A percentile compares a stretch with the other conserved stretches of the same genome.
Evolutionary conservation across 805 yeast species (phyloP).

Genomic region (Tetrapisispora phaffii): DNA sequence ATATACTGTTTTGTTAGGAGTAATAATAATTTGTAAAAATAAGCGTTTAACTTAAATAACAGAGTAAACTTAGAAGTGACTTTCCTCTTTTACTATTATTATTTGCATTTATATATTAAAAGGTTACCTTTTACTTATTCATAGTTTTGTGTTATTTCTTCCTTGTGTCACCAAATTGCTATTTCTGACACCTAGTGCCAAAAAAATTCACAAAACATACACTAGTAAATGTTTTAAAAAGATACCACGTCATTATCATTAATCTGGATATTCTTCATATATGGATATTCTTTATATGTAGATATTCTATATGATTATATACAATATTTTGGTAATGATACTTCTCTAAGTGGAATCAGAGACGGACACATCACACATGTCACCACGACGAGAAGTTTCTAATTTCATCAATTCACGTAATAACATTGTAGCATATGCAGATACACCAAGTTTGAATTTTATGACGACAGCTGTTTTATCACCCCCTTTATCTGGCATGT

Average conservation of each 20-base stretch:
- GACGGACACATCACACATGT: slow-evolving; percentile 34
- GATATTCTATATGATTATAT: background rate
- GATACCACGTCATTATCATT: too few relatives aligned
- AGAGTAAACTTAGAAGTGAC: too few relatives aligned
- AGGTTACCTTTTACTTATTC: too few relatives aligned
- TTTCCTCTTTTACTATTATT: too few relatives aligned
- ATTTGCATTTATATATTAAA: background rate
- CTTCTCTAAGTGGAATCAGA: background rate
- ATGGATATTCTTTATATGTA: too few relatives aligned
- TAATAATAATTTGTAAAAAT: too few relatives aligned
- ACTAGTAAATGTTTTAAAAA: too few relatives aligned
- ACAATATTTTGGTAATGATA: too few relatives aligned
- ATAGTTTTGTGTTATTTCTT: background rate
- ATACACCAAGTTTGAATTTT: slow-evolving; percentile 67
- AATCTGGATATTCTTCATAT: too few relatives aligned
- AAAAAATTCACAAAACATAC: background rate
- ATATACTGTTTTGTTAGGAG: too few relatives aligned
- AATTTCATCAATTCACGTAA: slow-evolving; percentile 79
- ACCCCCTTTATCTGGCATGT: slow-evolving; percentile 33
- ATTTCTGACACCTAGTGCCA: background rate
- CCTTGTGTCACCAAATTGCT: background rate
- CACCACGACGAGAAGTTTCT: slow-evolving; percentile 52
- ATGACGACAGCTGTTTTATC: slow-evolving; percentile 59
- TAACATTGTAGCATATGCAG: slow-evolving; percentile 97
- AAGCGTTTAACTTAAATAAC: too few relatives aligned